These are phyloP conservation scores for Alternaria longipes DNA, from an alignment of 2,329 filamentous ascomycete genomes.

Conservation along the genomic window DNA sequence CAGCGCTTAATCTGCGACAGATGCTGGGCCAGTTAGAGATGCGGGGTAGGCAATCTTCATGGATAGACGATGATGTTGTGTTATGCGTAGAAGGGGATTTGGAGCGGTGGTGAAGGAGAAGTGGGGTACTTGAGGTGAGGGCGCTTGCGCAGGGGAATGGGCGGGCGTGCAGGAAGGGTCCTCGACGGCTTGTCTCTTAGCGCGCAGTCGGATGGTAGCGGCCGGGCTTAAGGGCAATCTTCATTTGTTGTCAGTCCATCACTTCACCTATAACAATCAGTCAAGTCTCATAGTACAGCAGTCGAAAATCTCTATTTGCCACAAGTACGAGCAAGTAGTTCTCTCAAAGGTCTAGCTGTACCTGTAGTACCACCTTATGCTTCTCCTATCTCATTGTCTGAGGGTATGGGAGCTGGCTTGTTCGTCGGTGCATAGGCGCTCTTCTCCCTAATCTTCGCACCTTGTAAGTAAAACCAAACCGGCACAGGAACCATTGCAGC, in stretches of 20 bases:
- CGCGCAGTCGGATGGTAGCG: neutral
- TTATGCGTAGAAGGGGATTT: neutral
- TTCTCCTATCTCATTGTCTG: neutral
- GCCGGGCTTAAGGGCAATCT: neutral
- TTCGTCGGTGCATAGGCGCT: constrained; percentile 55
- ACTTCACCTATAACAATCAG: too few relatives aligned
- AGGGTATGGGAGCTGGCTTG: constrained; percentile 22
- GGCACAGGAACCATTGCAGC: constrained; percentile 57
- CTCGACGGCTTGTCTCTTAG: neutral
- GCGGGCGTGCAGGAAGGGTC: neutral
- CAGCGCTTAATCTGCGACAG: constrained; percentile 44
- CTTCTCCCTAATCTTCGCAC: constrained; percentile 56
- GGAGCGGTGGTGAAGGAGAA: neutral
- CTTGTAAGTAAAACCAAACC: constrained; percentile 55
- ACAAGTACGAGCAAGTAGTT: neutral
- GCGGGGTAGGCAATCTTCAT: neutral
- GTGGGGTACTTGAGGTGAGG: neutral
- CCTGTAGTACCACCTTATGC: too few relatives aligned
- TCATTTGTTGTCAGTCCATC: neutral
- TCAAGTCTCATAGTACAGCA: neutral
- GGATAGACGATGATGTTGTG: neutral
- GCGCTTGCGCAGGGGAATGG: constrained; percentile 9
- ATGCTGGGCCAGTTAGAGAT: constrained; percentile 22
- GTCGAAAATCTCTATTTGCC: neutral
- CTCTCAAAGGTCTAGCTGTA: neutral